Percentiles rank a stretch among this genome's conserved stretches.
These are phyloP conservation scores for Craterostigma plantagineum DNA, from an alignment of 257 asterid species.

Conservation along the genomic window DNA sequence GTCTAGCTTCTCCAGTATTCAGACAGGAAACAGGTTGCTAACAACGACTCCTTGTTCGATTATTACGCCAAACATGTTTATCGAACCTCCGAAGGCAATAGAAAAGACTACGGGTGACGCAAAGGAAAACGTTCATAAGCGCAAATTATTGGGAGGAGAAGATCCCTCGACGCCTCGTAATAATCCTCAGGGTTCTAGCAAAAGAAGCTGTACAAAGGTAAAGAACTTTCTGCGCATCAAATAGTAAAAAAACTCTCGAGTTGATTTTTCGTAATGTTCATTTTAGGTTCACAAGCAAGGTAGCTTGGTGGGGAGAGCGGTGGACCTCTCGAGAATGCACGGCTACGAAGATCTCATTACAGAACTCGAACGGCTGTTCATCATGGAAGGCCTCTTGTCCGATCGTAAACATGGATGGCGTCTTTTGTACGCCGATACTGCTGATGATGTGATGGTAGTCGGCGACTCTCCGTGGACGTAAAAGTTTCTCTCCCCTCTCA, in stretches of 20 bases:
- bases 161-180: conserved; percentile 18
- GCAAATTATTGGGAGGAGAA: conserved; percentile 79
- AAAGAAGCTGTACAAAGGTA: conserved; percentile 88
- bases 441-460: conserved; percentile 13
- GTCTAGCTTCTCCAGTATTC: conserved; percentile 29
- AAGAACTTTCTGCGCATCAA: neutral
- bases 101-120: conserved; percentile 28
- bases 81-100: conserved; percentile 8
- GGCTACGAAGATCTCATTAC: conserved; percentile 49
- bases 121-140: conserved; percentile 27
- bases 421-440: conserved; percentile 61
- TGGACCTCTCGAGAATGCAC: conserved; percentile 59
- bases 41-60: conserved; percentile 16
- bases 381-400: conserved; percentile 75
- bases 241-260: too few species aligned
- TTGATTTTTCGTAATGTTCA: too few species aligned
- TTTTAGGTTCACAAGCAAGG: conserved; percentile 95
- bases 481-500: neutral
- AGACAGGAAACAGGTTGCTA: conserved; percentile 21
- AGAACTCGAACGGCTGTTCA: conserved; percentile 71
- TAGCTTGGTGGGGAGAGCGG: conserved; percentile 83
- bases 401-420: conserved; percentile 84
- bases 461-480: neutral
- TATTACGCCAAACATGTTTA: too few species aligned
- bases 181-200: conserved; percentile 7